These are phyloP conservation scores for Pyrenophora graminea DNA, from an alignment of 2,329 filamentous ascomycete species.

Conservation along the genomic window DNA sequence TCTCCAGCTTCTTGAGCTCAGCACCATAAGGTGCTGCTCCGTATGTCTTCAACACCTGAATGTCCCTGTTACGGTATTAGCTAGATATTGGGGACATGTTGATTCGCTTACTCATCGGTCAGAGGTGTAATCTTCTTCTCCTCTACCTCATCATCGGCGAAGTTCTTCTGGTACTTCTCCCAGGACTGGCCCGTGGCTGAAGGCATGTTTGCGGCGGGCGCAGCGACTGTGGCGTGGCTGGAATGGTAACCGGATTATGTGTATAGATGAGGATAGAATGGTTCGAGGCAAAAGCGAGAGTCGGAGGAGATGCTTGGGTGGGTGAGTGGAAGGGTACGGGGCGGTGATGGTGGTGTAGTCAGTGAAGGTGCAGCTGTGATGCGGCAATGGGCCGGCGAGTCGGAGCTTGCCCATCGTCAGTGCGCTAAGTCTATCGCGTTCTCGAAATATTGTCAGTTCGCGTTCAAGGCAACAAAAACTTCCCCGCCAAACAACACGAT, in stretches of 20 bases:
- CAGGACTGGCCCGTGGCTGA: slow-evolving; percentile 91
- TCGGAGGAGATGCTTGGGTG: slow-evolving; percentile 1
- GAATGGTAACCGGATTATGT: slow-evolving; percentile 7
- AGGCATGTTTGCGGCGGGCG: slow-evolving; percentile 66
- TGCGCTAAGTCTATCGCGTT: slow-evolving; percentile 23
- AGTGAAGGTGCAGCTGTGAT: slow-evolving; percentile 26
- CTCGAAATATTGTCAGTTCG: slow-evolving; percentile 32
- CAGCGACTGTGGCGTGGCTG: slow-evolving; percentile 12
- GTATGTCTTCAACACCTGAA: slow-evolving; percentile 98
- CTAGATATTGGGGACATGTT: background rate
- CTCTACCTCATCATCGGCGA: slow-evolving; percentile 92
- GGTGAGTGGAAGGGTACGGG: background rate
- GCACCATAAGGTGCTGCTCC: slow-evolving; percentile 94
- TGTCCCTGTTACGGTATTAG: slow-evolving; percentile 70
- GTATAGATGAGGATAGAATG: background rate
- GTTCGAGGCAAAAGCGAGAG: slow-evolving; percentile 2
- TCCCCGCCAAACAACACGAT: slow-evolving; percentile 27
- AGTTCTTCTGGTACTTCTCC: slow-evolving; percentile 99
- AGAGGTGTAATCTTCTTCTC: slow-evolving; percentile 99
- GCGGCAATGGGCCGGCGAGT: slow-evolving; percentile 28
- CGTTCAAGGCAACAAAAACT: slow-evolving; percentile 30
- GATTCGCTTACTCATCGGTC: slow-evolving; percentile 79
- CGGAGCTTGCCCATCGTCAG: slow-evolving; percentile 14
- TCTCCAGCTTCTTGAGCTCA: slow-evolving; percentile 94
- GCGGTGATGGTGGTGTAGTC: slow-evolving; percentile 22